Percentiles rank a stretch among this genome's conserved stretches.
phyloP scores from a whole-genome alignment of 495 filamentous ascomycete species.

The Neurospora sp. region DNA sequence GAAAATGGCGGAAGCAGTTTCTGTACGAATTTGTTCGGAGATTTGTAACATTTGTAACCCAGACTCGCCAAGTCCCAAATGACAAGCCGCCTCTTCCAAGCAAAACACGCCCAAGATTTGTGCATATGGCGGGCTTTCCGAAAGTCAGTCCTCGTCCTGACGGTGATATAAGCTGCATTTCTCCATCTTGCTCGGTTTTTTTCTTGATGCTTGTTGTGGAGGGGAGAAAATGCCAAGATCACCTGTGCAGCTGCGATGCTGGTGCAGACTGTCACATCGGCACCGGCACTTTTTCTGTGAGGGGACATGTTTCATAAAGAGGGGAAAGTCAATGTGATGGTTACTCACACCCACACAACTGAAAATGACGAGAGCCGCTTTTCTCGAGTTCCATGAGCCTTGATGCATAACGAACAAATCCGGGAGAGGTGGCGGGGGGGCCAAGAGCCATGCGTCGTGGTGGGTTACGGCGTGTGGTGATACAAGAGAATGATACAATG shows the following conservation, averaged over 20 bases:
- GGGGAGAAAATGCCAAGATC: neutral
- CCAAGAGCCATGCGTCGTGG: neutral
- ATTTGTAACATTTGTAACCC: neutral
- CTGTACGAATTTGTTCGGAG: neutral
- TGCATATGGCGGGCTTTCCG: neutral
- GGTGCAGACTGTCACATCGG: neutral
- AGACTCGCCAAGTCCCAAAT: neutral
- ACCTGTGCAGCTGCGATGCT: neutral
- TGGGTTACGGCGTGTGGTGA: neutral
- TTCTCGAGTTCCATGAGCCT: neutral
- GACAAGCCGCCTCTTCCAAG: neutral
- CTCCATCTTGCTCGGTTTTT: neutral
- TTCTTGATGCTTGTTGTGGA: too few relatives aligned
- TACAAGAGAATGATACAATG: neutral
- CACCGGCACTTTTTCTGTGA: neutral
- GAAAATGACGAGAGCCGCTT: neutral
- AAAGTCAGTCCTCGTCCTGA: neutral
- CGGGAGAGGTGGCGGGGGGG: neutral
- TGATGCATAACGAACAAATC: neutral
- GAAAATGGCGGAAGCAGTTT: neutral
- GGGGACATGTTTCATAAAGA: neutral
- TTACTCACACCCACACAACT: neutral
- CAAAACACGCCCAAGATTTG: neutral
- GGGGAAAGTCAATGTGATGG: neutral
- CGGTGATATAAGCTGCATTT: neutral